These are phyloP conservation scores for Mycena albidolilacea DNA, from an alignment of 768 basidiomycete genomes.

Conservation along the genomic window DNA sequence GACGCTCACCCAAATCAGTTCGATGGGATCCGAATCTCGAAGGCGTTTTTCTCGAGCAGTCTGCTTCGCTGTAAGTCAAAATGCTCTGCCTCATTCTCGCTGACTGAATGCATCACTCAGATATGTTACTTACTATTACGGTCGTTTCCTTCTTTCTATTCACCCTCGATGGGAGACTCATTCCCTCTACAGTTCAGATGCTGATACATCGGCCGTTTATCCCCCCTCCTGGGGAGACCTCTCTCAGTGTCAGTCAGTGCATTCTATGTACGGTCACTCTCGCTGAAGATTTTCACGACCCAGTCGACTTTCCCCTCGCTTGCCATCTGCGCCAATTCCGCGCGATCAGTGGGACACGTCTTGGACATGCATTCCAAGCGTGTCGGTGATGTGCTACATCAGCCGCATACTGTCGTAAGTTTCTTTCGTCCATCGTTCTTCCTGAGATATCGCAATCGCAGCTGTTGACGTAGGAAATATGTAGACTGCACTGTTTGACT, in stretches of 20 bases:
- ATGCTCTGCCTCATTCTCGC: background rate
- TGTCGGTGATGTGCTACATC: constrained; percentile 44
- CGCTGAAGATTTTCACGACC: background rate
- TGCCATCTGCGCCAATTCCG: constrained; percentile 60
- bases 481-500: constrained; percentile 27
- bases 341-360: constrained; percentile 57
- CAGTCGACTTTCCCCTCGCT: constrained; percentile 52
- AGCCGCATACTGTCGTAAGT: constrained; percentile 32
- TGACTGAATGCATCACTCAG: background rate
- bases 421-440: background rate
- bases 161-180: background rate
- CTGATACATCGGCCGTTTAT: constrained; percentile 64
- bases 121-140: constrained; percentile 56
- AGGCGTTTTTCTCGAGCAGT: constrained; percentile 34
- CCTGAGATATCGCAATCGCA: too few relatives aligned
- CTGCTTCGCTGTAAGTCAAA: constrained; percentile 19
- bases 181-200: constrained; percentile 49
- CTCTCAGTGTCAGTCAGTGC: background rate
- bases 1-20: constrained; percentile 40
- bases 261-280: background rate
- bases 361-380: constrained; percentile 39
- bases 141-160: background rate
- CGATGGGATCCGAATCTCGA: constrained; percentile 57
- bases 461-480: background rate
- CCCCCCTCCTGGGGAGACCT: constrained; percentile 42